phyloP scores from a whole-genome alignment of 148 eudicot genomes.

The Heliamphora exappendiculata region DNA sequence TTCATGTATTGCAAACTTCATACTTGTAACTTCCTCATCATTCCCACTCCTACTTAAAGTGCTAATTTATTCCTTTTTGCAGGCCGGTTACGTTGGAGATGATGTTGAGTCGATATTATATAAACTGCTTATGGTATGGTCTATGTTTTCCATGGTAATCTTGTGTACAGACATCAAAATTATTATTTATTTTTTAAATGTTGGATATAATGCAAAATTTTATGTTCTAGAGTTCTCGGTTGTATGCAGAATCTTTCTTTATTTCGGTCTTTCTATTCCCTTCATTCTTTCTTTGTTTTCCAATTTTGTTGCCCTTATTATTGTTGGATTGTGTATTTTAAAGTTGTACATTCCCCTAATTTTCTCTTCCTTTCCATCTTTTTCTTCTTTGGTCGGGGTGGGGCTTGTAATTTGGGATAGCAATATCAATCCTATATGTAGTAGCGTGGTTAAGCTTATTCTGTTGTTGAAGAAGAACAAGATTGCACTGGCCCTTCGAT shows the following conservation, averaged over 20 bases:
- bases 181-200: not conserved
- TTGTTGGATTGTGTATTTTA: not conserved
- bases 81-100: constrained; percentile 98
- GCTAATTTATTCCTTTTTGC: constrained; percentile 23
- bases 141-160: constrained; percentile 8
- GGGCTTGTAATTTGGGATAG: not conserved
- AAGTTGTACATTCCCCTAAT: not conserved
- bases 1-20: not conserved
- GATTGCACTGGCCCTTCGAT: no score
- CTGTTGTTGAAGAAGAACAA: not conserved
- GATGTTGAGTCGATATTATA: constrained; percentile 91
- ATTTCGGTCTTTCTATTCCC: not conserved
- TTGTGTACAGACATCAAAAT: not conserved
- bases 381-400: not conserved
- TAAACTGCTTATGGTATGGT: constrained; percentile 68
- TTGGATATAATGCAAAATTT: not conserved
- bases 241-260: not conserved
- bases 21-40: not conserved
- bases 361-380: not conserved
- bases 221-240: not conserved
- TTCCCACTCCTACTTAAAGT: not conserved
- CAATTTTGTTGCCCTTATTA: not conserved
- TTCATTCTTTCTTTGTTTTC: not conserved
- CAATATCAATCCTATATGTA: not conserved
- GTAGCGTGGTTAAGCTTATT: not conserved